Evolutionary conservation across 768 basidiomycete genomes (phyloP), one percentile per base, ranked within the genome.

Genomic region (Agrocybe pediades): DNA sequence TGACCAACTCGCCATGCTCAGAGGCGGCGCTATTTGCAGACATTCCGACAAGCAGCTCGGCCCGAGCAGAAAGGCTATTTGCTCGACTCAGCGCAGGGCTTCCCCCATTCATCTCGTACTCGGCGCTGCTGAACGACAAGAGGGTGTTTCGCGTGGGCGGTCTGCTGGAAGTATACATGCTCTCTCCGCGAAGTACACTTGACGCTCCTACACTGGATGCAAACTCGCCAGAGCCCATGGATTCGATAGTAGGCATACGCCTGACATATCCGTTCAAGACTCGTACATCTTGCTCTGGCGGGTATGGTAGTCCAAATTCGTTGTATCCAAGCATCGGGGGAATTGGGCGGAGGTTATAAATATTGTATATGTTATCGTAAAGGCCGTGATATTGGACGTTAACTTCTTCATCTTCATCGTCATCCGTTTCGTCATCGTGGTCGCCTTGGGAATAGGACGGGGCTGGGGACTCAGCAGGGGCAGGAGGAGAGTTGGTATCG

Each of bases 191-290:
- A 53, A 49, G 50, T 27, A 36, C 40, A 49, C 51, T 62, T 54
- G 57, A 51, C 23, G 45, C 55, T 33, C 56, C 57, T n/a, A 65
- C 59, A 44, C 71, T 65, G 54, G 70, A 71, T 33, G 65, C 68
- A 45, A 73, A 55, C 55, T 92, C 89, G 46, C 81, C 77, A 16
- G 85, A 87, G 36, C 87, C 88, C 66, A 90, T 76, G 40, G 83
- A 85, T 65, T 90, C 88, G 56, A 91, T 91, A 24, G 90, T 91
- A 17, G 88, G 85, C 89, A 92, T 90, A 33, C 90, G 86, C 47
- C 80, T 76, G 41, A 91, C 77, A 60, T 75, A 81, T 20, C 79
- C 75, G 49, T 88, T 86, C 51, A 92, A 71, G 45, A 91, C 76
- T 6, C 77, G 77, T 25, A 90, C 72, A 49, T 79, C 75, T 52